Conservation (phyloP, 768 basidiomycete species). For the Mycena venus region DNA sequence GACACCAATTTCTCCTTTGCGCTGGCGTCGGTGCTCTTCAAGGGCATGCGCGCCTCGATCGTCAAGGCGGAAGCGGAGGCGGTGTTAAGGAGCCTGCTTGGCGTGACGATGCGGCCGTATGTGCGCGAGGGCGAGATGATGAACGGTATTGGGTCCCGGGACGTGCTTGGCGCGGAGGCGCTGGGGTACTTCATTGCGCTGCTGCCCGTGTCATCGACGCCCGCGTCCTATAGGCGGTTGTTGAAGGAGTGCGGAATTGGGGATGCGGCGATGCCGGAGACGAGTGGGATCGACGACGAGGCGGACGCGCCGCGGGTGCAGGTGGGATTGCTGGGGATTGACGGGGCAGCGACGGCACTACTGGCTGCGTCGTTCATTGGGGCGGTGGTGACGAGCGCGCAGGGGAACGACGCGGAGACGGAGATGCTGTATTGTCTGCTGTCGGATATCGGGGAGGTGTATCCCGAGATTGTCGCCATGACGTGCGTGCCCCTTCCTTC, state of each 20-base stretch:
- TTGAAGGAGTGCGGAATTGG: constrained; percentile 74
- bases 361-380: constrained; percentile 81
- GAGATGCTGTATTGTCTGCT: constrained; percentile 85
- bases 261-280: constrained; percentile 53
- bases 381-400: constrained; percentile 80
- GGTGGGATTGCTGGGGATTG: constrained; percentile 70
- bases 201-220: constrained; percentile 75
- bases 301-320: constrained; percentile 66
- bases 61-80: constrained; percentile 73
- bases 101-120: constrained; percentile 66
- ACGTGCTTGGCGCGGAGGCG: constrained; percentile 68
- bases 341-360: constrained; percentile 75
- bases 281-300: constrained; percentile 55
- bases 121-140: constrained; percentile 41
- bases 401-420: constrained; percentile 86
- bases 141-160: constrained; percentile 51
- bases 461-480: constrained; percentile 80
- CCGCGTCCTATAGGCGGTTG: constrained; percentile 68
- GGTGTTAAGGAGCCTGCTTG: constrained; percentile 73
- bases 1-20: constrained; percentile 86
- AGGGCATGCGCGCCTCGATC: constrained; percentile 80
- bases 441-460: constrained; percentile 74
- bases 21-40: constrained; percentile 86
- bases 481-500: constrained; percentile 64
- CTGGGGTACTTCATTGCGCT: constrained; percentile 87